Base-by-base conservation (phyloP, 169 alveolate species). In the Miamiensis avidus region DNA sequence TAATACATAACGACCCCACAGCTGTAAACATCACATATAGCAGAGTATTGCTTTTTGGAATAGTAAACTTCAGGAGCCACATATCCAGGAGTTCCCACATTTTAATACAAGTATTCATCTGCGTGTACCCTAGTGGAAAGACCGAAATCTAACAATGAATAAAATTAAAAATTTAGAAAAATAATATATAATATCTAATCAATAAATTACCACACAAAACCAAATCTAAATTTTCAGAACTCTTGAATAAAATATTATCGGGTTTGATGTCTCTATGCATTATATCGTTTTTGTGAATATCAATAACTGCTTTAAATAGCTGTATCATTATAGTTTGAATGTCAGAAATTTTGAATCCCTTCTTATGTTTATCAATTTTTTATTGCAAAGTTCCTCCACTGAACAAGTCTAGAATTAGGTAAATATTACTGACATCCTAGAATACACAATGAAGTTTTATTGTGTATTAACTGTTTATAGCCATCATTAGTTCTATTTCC, bases 201-300 rank as follows among this genome's bases (percentile, higher is more conserved):
- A n/a, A n/a, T n/a, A n/a, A n/a, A n/a, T 49, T 72, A 82, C 25
- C 25, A 82, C 74, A 74, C 34, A 74, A 20, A 74, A 75, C 69
- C 82, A 78, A 28, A 28, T 74, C 32, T 82, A 34, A 34, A 74
- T 34, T 28, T 34, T 28, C 1, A 76, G 76, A 32, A 34, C 74
- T 75, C 82, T 82, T 34, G 25, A 82, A 82, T 0, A 82, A 49
- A 27, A 82, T 82, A 29, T 82, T 82, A 29, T 27, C 81, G 34
- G 87, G 87, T 74, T 82, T 82, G 0, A 82, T 29, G 34, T 82
- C 87, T 82, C 87, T 82, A 74, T 82, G 87, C 87, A 82, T 82
- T 32, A 82, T 74, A 28, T 75, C 34, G 30, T 82, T 74, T 16
- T 82, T 82, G 34, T 82, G 87, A 31, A 82, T 25, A n/a, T 76